Percentiles rank a stretch among this genome's conserved stretches.
Evolutionary conservation across 2,329 filamentous ascomycete species (phyloP).

Genomic region (Akanthomyces lecanii): DNA sequence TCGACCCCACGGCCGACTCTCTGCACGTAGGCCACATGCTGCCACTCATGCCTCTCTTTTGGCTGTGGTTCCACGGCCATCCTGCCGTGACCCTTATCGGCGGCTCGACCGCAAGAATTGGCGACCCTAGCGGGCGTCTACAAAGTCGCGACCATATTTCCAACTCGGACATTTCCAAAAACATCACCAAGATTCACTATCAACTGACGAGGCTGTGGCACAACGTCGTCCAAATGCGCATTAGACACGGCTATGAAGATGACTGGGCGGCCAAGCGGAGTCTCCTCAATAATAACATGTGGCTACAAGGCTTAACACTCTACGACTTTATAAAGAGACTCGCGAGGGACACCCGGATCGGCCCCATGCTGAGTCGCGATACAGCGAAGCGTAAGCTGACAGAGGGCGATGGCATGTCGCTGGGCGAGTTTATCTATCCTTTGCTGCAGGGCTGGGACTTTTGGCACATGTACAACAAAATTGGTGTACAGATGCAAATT

Average conservation of each 20-base stretch:
- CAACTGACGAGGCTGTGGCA: slow-evolving; percentile 69
- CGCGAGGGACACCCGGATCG: slow-evolving; percentile 70
- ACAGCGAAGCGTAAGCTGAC: slow-evolving; percentile 81
- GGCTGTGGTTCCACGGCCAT: slow-evolving; percentile 75
- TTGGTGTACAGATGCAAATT: slow-evolving; percentile 76
- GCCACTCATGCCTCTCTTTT: slow-evolving; percentile 78
- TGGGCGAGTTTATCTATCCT: slow-evolving; percentile 90
- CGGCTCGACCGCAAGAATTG: slow-evolving; percentile 71
- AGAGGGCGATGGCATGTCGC: slow-evolving; percentile 88
- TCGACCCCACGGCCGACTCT: slow-evolving; percentile 77
- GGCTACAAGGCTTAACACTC: slow-evolving; percentile 70
- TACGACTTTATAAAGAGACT: slow-evolving; percentile 72
- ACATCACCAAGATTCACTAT: slow-evolving; percentile 63
- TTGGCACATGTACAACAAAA: slow-evolving; percentile 73
- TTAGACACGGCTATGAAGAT: slow-evolving; percentile 59
- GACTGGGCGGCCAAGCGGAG: slow-evolving; percentile 63
- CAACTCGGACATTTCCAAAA: slow-evolving; percentile 52
- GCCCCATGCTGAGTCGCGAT: slow-evolving; percentile 83
- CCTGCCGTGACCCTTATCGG: slow-evolving; percentile 64
- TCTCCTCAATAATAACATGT: slow-evolving; percentile 76
- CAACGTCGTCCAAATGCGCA: slow-evolving; percentile 64
- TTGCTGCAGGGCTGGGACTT: slow-evolving; percentile 95
- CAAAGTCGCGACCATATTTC: slow-evolving; percentile 53
- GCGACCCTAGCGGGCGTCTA: slow-evolving; percentile 71
- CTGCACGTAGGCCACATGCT: slow-evolving; percentile 77